Percentiles rank a stretch among this genome's conserved stretches.
phyloP scores from a whole-genome alignment of 345 rosid genomes.

The Eucalyptus brandiana region DNA sequence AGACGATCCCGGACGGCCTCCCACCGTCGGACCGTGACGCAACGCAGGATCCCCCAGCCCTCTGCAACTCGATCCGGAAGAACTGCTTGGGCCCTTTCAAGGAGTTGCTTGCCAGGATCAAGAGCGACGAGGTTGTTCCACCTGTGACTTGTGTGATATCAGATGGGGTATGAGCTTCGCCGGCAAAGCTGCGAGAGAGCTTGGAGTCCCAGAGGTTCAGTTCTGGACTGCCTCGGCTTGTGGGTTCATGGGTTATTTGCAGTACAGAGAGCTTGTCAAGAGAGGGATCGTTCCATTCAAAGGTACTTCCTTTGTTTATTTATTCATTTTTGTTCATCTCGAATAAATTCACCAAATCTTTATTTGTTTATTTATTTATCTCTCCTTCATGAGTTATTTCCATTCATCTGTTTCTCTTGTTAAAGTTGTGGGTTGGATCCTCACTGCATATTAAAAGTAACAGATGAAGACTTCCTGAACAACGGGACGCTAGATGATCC shows the following conservation, averaged over 20 bases:
- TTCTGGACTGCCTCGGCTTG: constrained; percentile 23
- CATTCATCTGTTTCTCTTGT: neutral
- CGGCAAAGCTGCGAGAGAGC: constrained; percentile 3
- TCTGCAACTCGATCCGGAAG: neutral
- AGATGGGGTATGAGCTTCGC: constrained; percentile 8
- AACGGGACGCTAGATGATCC: constrained; percentile 11
- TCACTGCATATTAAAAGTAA: neutral
- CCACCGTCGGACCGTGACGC: neutral
- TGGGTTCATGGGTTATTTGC: constrained; percentile 13
- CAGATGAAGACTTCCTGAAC: constrained; percentile 9
- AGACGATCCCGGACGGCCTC: constrained; percentile 7
- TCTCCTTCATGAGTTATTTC: neutral
- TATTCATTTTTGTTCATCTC: neutral
- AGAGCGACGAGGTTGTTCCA: neutral
- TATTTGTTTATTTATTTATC: neutral
- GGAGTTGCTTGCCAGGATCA: neutral
- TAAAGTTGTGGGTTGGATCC: neutral
- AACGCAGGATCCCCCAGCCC: neutral
- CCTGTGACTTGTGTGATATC: constrained; percentile 15
- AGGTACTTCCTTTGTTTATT: neutral
- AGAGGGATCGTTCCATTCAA: constrained; percentile 17
- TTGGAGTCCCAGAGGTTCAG: constrained; percentile 7
- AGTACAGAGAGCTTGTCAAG: constrained; percentile 2
- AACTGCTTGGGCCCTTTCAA: constrained; percentile 3
- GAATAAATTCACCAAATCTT: neutral